A percentile compares a stretch with the other conserved stretches of the same genome.
These are phyloP conservation scores for Suhomyces anneliseae DNA, from an alignment of 1,139 yeast species.

Conservation along the genomic window DNA sequence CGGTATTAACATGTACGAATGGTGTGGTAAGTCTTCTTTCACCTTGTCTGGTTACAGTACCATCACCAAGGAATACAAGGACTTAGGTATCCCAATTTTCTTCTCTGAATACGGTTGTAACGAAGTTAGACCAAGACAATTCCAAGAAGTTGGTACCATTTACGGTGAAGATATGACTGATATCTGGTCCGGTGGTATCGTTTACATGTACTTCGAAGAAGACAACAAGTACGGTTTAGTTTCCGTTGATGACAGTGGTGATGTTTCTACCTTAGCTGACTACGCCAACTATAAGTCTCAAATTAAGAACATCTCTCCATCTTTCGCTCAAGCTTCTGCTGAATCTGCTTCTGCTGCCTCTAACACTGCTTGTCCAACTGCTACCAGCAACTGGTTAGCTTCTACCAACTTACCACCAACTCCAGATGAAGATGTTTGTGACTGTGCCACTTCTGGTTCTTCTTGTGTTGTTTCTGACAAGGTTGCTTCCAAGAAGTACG, in stretches of 20 bases:
- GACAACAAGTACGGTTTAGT: constrained; percentile 70
- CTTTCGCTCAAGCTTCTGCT: constrained; percentile 22
- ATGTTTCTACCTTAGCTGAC: constrained; percentile 51
- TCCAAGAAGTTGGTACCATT: constrained; percentile 67
- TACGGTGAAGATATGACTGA: constrained; percentile 49
- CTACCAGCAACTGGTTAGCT: constrained; percentile 25
- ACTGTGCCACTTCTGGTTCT: constrained; percentile 37
- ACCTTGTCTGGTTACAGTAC: constrained; percentile 67
- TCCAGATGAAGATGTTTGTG: constrained; percentile 60
- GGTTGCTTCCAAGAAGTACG: constrained; percentile 34
- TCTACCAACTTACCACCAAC: constrained; percentile 59
- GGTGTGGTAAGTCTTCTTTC: constrained; percentile 83
- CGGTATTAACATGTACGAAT: constrained; percentile 93
- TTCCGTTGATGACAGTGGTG: constrained; percentile 39
- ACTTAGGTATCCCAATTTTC: constrained; percentile 78
- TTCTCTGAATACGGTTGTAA: constrained; percentile 95
- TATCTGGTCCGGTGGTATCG: constrained; percentile 62
- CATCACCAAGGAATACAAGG: constrained; percentile 69
- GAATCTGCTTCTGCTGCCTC: constrained; percentile 15
- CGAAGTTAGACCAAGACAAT: constrained; percentile 62
- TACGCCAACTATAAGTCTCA: constrained; percentile 55
- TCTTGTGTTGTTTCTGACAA: constrained; percentile 17
- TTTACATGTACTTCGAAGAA: constrained; percentile 74
- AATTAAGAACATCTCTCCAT: constrained; percentile 39
- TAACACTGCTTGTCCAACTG: constrained; percentile 44